These are phyloP conservation scores for Fusarium sp. DNA, from an alignment of 2,329 filamentous ascomycete genomes.

Conservation along the genomic window DNA sequence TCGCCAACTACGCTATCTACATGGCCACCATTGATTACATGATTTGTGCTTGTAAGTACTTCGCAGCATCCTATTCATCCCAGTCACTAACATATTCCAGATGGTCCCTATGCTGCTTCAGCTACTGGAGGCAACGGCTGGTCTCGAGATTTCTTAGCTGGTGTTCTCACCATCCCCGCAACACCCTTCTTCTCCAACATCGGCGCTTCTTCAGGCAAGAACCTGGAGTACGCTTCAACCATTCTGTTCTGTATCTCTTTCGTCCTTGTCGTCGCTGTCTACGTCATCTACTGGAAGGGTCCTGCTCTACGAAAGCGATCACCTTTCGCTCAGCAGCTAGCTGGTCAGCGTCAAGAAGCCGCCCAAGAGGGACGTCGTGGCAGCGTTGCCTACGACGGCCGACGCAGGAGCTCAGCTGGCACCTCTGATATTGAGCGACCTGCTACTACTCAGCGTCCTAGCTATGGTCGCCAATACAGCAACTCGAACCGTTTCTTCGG, in stretches of 20 bases:
- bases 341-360: slow-evolving; percentile 57
- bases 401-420: slow-evolving; percentile 47
- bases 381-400: slow-evolving; percentile 47
- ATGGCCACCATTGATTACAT: slow-evolving; percentile 86
- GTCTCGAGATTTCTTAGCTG: slow-evolving; percentile 80
- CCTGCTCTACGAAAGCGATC: slow-evolving; percentile 72
- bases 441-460: slow-evolving; percentile 30
- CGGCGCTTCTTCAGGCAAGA: slow-evolving; percentile 60
- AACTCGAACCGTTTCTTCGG: slow-evolving; percentile 61
- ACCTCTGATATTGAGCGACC: slow-evolving; percentile 31
- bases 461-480: slow-evolving; percentile 53
- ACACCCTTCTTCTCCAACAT: slow-evolving; percentile 76
- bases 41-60: slow-evolving; percentile 52
- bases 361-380: slow-evolving; percentile 50
- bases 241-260: slow-evolving; percentile 76
- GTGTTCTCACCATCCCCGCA: slow-evolving; percentile 78
- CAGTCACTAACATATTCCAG: slow-evolving; percentile 5
- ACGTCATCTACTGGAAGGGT: slow-evolving; percentile 77
- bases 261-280: slow-evolving; percentile 74
- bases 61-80: fast-evolving
- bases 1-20: slow-evolving; percentile 82
- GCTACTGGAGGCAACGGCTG: slow-evolving; percentile 84
- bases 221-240: slow-evolving; percentile 73
- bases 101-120: slow-evolving; percentile 78
- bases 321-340: slow-evolving; percentile 75